Base-by-base conservation (phyloP, 1,284 basidiomycete species). In the Moniliophthora roreri region DNA sequence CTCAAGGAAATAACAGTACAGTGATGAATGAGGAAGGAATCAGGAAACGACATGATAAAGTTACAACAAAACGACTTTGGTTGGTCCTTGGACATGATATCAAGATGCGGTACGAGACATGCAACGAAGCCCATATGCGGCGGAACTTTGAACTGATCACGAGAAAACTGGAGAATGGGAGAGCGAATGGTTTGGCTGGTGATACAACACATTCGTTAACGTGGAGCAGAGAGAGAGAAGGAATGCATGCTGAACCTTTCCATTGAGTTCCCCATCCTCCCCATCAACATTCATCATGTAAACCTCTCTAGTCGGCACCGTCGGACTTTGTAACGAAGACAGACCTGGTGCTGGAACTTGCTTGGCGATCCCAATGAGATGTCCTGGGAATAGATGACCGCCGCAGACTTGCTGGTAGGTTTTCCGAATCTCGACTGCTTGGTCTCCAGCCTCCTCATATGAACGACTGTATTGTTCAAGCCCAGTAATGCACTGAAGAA, bases 381-480 rank as follows among this genome's bases (percentile, higher is more conserved):
- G 44, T 9, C 44, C 44, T 10, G 16, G 24, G 1, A 16, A 23
- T 2, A 24, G 8, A 28, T 28, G 13, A 72, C 66, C 28, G 44
- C 11, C 18, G 15, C 44, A 28, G 21, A 81, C 78, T 42, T 71
- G 69, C 16, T 71, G 68, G 63, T 81, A 90, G 13, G 78, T 66
- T 20, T 79, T 77, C 51, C 73, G 75, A 66, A 91, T 87, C 60
- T 89, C 82, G 35, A 78, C 75, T 1, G 91, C 89, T 60, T 89
- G 82, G 28, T 91, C 89, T 51, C 85, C 89, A 45, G 90, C 87
- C 63, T 94, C 91, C 64, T 93, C 93, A 62, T 91, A 91, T 16
- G 89, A 87, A 61, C 85, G 81, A 62, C 85, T 88, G 66, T 95
- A 95, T 70, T 97, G 95, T 61, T 89, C 81, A 41, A 97, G 76